Percentiles rank a stretch among this genome's conserved stretches.
Conservation (phyloP, 106 monocot genomes). For the Platanthera zijinensis region DNA sequence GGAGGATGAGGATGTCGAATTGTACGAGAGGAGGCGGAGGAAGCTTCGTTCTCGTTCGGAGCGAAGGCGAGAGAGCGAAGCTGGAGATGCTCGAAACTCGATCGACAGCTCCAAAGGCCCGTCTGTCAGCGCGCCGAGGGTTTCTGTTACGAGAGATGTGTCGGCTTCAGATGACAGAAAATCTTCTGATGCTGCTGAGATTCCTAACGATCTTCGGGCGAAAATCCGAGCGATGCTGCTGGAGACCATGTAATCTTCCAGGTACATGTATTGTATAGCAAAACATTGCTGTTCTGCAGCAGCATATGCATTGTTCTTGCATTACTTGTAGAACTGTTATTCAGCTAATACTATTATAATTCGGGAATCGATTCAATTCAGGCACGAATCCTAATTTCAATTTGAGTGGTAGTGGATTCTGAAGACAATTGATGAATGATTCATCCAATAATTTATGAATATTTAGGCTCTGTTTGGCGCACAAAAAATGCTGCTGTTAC, state of each 20-base stretch:
- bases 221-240: slow-evolving; percentile 86
- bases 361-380: no score
- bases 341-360: no score
- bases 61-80: slow-evolving; percentile 11
- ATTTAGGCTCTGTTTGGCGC: no score
- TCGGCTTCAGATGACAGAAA: slow-evolving; percentile 8
- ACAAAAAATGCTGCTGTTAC: no score
- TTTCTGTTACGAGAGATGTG: background rate
- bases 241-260: slow-evolving; percentile 39
- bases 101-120: background rate
- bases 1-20: slow-evolving; percentile 28
- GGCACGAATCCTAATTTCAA: no score
- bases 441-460: no score
- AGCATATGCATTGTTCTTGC: no score
- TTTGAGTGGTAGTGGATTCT: no score
- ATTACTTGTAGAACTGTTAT: no score
- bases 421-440: no score
- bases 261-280: background rate
- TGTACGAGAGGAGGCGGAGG: slow-evolving; percentile 15
- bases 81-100: background rate
- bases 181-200: slow-evolving; percentile 26
- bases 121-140: background rate
- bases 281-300: no score
- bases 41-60: slow-evolving; percentile 16
- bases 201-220: slow-evolving; percentile 67